These are phyloP conservation scores for Odonthalia washingtoniensis DNA, from an alignment of 31 red algal species.

Conservation along the genomic window DNA sequence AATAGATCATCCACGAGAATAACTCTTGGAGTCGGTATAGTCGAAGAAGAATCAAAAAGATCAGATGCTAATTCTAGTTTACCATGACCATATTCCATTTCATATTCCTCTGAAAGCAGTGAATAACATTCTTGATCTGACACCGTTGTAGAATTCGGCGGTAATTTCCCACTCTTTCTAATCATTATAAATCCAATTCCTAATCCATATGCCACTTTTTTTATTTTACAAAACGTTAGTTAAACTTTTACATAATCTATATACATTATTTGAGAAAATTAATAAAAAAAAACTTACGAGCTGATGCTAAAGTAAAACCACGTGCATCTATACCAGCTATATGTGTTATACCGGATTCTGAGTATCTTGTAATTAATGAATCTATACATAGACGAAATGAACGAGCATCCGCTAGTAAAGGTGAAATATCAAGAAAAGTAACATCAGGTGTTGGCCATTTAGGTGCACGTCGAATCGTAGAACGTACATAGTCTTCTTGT, in stretches of 20 bases:
- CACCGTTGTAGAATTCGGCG: background rate
- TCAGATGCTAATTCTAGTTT: constrained; percentile 57
- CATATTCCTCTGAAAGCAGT: constrained; percentile 62
- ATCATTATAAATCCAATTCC: constrained; percentile 80
- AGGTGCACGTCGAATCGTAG: constrained; percentile 35
- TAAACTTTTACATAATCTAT: background rate
- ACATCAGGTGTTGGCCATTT: constrained; percentile 56
- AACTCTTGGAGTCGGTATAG: constrained; percentile 52
- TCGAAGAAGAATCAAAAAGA: constrained; percentile 38
- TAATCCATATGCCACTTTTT: constrained; percentile 60
- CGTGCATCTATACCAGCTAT: constrained; percentile 74
- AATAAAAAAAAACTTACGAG: constrained; percentile 35
- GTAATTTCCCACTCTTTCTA: constrained; percentile 77
- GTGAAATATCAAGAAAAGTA: constrained; percentile 59
- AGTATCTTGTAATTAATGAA: constrained; percentile 42
- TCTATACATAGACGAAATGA: constrained; percentile 52
- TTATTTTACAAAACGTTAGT: background rate
- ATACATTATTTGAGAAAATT: background rate
- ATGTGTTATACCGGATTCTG: constrained; percentile 36
- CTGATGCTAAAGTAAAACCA: constrained; percentile 67
- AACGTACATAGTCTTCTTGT: constrained; percentile 63
- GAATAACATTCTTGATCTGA: constrained; percentile 19
- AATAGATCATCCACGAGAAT: constrained; percentile 80
- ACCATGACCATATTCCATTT: constrained; percentile 74
- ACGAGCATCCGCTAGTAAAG: constrained; percentile 52